Percentiles rank a stretch among this genome's conserved stretches.
phyloP scores from a whole-genome alignment of 2,329 filamentous ascomycete species.

The Clonostachys byssicola region DNA sequence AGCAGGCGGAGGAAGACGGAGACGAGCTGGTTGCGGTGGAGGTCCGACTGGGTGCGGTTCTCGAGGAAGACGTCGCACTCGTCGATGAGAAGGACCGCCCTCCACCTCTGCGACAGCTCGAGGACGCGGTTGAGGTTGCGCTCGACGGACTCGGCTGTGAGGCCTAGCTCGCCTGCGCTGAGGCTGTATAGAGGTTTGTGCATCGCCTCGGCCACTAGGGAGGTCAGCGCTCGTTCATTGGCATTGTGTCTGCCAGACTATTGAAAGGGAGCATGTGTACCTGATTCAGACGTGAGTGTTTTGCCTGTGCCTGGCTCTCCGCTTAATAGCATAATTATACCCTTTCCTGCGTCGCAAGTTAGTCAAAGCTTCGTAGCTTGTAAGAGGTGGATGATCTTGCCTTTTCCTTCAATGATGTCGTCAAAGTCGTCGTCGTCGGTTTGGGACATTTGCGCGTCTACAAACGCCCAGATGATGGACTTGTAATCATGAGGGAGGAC shows the following conservation, averaged over 20 bases:
- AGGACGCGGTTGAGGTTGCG: slow-evolving; percentile 40
- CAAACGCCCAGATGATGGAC: slow-evolving; percentile 37
- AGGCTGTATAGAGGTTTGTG: slow-evolving; percentile 38
- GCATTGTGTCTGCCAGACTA: no score
- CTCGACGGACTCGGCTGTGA: slow-evolving; percentile 30
- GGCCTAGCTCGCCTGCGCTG: slow-evolving; percentile 42
- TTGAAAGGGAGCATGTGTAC: slow-evolving; percentile 1
- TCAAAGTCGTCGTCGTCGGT: neutral
- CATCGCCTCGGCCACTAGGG: slow-evolving; percentile 38
- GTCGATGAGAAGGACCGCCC: slow-evolving; percentile 49
- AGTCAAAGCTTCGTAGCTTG: no score
- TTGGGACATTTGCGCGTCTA: slow-evolving; percentile 34
- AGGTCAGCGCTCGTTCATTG: no score
- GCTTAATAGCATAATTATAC: slow-evolving; percentile 45
- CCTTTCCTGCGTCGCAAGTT: slow-evolving; percentile 5
- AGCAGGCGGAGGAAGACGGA: slow-evolving; percentile 44
- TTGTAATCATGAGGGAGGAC: slow-evolving; percentile 41
- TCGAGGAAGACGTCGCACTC: slow-evolving; percentile 61
- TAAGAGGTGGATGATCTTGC: neutral
- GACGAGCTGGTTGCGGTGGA: slow-evolving; percentile 40
- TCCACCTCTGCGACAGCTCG: slow-evolving; percentile 40
- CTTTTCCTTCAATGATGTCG: neutral
- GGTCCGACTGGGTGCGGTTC: slow-evolving; percentile 35
- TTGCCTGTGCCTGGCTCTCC: slow-evolving; percentile 50
- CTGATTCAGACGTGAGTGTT: slow-evolving; percentile 50